phyloP scores from a whole-genome alignment of 345 rosid genomes.

The Bruguiera gymnorhiza region DNA sequence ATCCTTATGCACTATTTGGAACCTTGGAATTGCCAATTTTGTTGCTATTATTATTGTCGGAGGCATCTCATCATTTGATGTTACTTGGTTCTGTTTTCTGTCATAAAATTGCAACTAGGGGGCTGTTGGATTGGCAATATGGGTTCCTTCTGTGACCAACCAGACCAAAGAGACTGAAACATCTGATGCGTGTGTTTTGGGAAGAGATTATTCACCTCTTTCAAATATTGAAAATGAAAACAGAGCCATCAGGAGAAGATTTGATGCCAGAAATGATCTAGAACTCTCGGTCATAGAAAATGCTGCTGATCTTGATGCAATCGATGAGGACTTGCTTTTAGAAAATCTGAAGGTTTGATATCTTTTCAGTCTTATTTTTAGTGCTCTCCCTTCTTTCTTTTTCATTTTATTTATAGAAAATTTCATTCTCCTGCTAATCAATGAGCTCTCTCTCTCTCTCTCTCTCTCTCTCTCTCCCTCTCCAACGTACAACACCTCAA shows the following conservation, averaged over 20 bases:
- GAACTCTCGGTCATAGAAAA: constrained; percentile 58
- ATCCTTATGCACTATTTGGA: no score
- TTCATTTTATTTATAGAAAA: neutral
- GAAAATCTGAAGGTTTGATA: constrained; percentile 63
- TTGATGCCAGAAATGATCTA: constrained; percentile 44
- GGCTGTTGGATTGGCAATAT: constrained; percentile 97
- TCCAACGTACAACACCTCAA: no score
- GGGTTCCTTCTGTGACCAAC: constrained; percentile 97
- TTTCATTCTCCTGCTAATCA: neutral
- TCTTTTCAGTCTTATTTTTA: neutral
- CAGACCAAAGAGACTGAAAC: constrained; percentile 70
- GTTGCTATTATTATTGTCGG: constrained; percentile 6
- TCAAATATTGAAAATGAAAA: constrained; percentile 50
- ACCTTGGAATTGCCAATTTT: neutral
- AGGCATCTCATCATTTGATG: neutral
- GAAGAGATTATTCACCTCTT: constrained; percentile 71
- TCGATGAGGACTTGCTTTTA: constrained; percentile 62
- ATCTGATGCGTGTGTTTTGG: constrained; percentile 48
- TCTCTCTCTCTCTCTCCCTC: no score
- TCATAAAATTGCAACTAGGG: constrained; percentile 49
- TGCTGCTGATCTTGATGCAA: constrained; percentile 45
- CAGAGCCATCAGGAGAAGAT: constrained; percentile 41
- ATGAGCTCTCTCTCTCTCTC: no score
- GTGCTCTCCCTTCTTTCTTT: neutral
- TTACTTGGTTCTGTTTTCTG: neutral